A percentile compares a stretch with the other conserved stretches of the same genome.
phyloP scores from a whole-genome alignment of 2,329 filamentous ascomycete genomes.

The Monilinia laxa region DNA sequence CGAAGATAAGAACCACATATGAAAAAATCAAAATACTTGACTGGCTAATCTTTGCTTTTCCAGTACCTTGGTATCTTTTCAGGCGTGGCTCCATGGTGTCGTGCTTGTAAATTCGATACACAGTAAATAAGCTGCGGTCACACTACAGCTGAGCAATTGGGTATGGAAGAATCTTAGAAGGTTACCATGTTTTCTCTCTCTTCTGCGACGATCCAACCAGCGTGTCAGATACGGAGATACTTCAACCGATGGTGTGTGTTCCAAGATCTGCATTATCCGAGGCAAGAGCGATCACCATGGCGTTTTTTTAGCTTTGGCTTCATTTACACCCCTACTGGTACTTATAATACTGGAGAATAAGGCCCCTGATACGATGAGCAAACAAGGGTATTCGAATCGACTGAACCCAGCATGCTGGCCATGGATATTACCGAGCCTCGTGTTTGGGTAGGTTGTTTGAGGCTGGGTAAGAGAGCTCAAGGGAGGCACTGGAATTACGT shows the following conservation, averaged over 20 bases:
- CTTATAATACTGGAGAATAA: constrained; percentile 29
- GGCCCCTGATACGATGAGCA: constrained; percentile 28
- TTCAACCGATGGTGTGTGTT: constrained; percentile 15
- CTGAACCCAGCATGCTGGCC: constrained; percentile 32
- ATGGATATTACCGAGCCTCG: constrained; percentile 26
- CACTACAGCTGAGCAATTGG: constrained; percentile 18
- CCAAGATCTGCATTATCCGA: constrained; percentile 38
- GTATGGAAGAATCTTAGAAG: constrained; percentile 17
- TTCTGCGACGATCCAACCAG: constrained; percentile 18
- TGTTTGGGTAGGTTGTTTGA: constrained; percentile 35
- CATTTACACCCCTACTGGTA: constrained; percentile 28
- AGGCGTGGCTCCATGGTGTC: not conserved
- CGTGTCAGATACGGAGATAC: constrained; percentile 34
- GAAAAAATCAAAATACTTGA: not conserved
- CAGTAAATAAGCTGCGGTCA: constrained; percentile 11
- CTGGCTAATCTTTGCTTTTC: not conserved
- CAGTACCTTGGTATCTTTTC: not conserved
- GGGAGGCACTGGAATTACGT: not conserved
- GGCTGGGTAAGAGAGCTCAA: not conserved
- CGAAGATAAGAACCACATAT: not conserved
- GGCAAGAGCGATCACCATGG: constrained; percentile 37
- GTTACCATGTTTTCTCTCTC: constrained; percentile 25
- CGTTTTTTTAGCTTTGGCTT: constrained; percentile 34
- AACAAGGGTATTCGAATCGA: constrained; percentile 35
- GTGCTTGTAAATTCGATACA: constrained; percentile 2